Conservation (phyloP, 2,329 filamentous ascomycete genomes). For the Byssochlamys sp. region DNA sequence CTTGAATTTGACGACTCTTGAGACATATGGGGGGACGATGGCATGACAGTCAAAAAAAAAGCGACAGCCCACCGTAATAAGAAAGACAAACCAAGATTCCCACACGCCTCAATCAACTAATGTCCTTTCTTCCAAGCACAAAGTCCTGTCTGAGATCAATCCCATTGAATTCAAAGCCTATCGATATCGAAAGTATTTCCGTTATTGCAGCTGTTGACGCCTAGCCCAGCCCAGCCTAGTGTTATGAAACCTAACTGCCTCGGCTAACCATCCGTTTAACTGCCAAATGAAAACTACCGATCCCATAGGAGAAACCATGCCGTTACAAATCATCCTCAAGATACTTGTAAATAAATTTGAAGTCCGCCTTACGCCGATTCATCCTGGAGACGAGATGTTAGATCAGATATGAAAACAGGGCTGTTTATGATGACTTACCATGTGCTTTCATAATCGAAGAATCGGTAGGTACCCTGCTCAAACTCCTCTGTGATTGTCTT, state of each 20-base stretch:
- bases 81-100: background rate
- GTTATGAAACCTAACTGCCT: background rate
- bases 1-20: background rate
- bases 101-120: background rate
- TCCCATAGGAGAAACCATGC: background rate
- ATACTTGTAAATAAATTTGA: slow-evolving; percentile 97
- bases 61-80: background rate
- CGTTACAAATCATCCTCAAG: slow-evolving; percentile 77
- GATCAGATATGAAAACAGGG: slow-evolving; percentile 4
- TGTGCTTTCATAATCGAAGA: slow-evolving; percentile 98
- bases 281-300: background rate
- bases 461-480: slow-evolving; percentile 96
- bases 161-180: background rate
- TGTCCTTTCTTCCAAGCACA: background rate
- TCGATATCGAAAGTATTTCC: background rate
- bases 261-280: background rate
- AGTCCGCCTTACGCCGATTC: slow-evolving; percentile 94
- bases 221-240: background rate
- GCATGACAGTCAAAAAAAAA: background rate
- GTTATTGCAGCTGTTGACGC: background rate
- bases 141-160: background rate
- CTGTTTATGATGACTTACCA: slow-evolving; percentile 55
- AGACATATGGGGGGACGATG: background rate
- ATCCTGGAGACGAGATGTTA: slow-evolving; percentile 55
- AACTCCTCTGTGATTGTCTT: slow-evolving; percentile 98